phyloP scores from a whole-genome alignment of 306 rosid genomes.

The Sechiopsis laciniata region DNA sequence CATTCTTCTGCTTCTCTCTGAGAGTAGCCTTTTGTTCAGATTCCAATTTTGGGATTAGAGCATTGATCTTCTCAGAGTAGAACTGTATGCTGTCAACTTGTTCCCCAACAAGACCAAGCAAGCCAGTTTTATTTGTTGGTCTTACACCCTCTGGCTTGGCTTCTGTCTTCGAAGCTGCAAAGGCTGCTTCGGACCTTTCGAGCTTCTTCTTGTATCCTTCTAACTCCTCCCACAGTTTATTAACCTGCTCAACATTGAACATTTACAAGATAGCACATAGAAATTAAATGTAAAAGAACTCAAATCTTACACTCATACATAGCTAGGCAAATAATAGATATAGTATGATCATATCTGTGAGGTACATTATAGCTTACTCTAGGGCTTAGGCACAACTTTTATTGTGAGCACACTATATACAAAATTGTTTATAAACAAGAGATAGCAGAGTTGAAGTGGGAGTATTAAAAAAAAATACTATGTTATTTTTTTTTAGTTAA shows the following conservation, averaged over 20 bases:
- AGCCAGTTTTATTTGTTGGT: slow-evolving; percentile 73
- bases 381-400: too few relatives aligned
- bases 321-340: too few relatives aligned
- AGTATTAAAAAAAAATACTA: too few relatives aligned
- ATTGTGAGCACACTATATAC: too few relatives aligned
- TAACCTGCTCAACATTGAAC: slow-evolving; percentile 41
- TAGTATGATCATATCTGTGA: too few relatives aligned
- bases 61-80: slow-evolving; percentile 55
- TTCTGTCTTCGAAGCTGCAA: slow-evolving; percentile 44
- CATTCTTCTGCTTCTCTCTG: slow-evolving; percentile 70
- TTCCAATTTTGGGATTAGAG: slow-evolving; percentile 51
- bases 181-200: slow-evolving; percentile 58
- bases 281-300: not conserved
- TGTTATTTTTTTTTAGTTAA: too few relatives aligned
- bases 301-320: too few relatives aligned
- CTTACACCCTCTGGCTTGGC: slow-evolving; percentile 65
- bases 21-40: slow-evolving; percentile 74
- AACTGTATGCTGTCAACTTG: slow-evolving; percentile 74
- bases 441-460: too few relatives aligned
- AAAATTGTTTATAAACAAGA: too few relatives aligned
- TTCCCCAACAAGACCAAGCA: slow-evolving; percentile 63
- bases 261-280: not conserved
- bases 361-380: too few relatives aligned
- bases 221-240: slow-evolving; percentile 57
- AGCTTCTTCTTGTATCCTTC: slow-evolving; percentile 73